Base-by-base conservation (phyloP, 257 asterid species). In the Salvia splendens region DNA sequence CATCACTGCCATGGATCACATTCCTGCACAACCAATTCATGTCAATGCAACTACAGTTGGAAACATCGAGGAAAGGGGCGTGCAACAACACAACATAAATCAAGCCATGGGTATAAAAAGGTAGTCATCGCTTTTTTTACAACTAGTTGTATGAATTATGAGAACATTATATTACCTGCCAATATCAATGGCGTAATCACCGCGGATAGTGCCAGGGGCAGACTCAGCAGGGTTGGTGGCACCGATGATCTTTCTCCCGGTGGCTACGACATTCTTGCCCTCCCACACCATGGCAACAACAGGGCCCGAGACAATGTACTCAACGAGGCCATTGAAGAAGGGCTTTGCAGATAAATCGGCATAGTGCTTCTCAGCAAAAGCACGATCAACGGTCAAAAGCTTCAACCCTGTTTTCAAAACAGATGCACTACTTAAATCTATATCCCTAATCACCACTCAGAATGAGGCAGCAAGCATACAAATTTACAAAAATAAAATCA, bases 251-350 rank as follows among this genome's bases (percentile, higher is more conserved):
- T 84, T 90, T 67, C 99, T 88, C 50, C 99, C 99, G 1, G 97
- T 93, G 30, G 85, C 15, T 4, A 93, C 99, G 4, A 90, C 97
- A 64, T 78, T 77, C 88, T 88, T 93, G 6, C 99, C 99, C 77
- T 88, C 97, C 99, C 96, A 94, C 64, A 94, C 97, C 97, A 94
- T 90, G 1, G 99, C 99, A 64, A 86, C 95, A 58, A 93, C 97
- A 3, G 99, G 96, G 30, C 99, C 97, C 15, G 96, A 90, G 60
- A 88, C 61, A 38, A 90, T 93, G 88, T 90, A 93, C 72, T 90
- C 97, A 2, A 88, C 95, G 12, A 93, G 95, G 38, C 89, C 91
- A 38, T 55, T 82, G 69, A 93, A 93, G 91, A 93, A 93, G 70
- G 99, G 94, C 80, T 90, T 93, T 14, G 94, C 77, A 4, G 96